Evolutionary conservation across 78 protist genomes (phyloP).

Genomic region (Planoprotostelium fungivorum): DNA sequence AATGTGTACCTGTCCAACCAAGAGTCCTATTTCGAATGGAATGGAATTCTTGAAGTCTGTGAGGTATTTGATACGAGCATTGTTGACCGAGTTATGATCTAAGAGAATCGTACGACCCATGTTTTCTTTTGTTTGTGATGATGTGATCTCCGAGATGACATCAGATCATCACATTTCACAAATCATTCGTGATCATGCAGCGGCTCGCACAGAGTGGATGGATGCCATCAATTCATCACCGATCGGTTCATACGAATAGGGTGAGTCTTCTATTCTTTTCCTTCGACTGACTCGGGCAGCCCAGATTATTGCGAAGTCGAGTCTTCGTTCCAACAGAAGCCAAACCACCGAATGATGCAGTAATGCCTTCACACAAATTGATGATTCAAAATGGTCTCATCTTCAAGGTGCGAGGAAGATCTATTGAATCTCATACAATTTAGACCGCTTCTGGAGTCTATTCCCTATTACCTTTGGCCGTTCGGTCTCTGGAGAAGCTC

Average conservation of each 20-base stretch:
- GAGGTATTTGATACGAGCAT: neutral
- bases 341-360: neutral
- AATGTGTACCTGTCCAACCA: neutral
- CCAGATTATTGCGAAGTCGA: neutral
- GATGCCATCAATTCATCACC: too few relatives aligned
- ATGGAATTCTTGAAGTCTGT: neutral
- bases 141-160: too few relatives aligned
- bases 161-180: too few relatives aligned
- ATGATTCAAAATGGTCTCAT: neutral
- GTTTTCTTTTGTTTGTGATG: too few relatives aligned
- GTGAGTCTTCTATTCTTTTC: neutral
- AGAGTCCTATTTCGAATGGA: neutral
- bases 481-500: constrained; percentile 33
- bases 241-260: neutral
- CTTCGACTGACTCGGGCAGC: neutral
- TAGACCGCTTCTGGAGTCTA: constrained; percentile 29
- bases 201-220: too few relatives aligned
- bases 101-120: too few relatives aligned
- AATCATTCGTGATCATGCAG: too few relatives aligned
- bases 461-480: constrained; percentile 38
- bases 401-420: too few relatives aligned
- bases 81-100: too few relatives aligned
- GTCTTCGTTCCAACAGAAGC: neutral
- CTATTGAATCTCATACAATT: too few relatives aligned
- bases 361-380: neutral